Conservation (phyloP, 2,329 filamentous ascomycete genomes). For the Phialocephala subalpina region DNA sequence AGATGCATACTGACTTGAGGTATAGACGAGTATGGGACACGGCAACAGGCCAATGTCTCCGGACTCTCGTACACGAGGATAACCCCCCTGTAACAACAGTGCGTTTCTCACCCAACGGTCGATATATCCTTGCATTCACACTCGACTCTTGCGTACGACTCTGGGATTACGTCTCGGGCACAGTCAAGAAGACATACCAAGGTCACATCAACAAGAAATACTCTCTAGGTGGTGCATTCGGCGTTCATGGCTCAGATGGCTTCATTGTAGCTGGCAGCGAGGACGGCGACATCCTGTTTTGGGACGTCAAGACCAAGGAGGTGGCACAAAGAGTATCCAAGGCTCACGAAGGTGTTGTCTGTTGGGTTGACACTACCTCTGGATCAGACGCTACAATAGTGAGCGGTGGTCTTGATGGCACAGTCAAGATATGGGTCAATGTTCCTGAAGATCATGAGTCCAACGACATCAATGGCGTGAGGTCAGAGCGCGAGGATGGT, state of each 20-base stretch:
- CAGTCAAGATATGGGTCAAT: slow-evolving; percentile 68
- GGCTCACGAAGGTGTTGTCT: slow-evolving; percentile 65
- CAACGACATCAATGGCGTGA: slow-evolving; percentile 27
- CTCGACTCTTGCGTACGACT: slow-evolving; percentile 89
- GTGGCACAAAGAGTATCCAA: slow-evolving; percentile 71
- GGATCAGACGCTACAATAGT: slow-evolving; percentile 59
- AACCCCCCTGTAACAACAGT: slow-evolving; percentile 90
- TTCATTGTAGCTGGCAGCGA: slow-evolving; percentile 89
- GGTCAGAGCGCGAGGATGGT: slow-evolving; percentile 26
- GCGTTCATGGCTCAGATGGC: slow-evolving; percentile 61
- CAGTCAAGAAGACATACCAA: slow-evolving; percentile 96
- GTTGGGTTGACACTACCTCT: slow-evolving; percentile 71
- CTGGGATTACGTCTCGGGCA: slow-evolving; percentile 94
- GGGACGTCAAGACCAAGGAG: slow-evolving; percentile 89
- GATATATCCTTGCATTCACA: slow-evolving; percentile 90
- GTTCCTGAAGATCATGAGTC: slow-evolving; percentile 37
- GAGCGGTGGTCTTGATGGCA: slow-evolving; percentile 69
- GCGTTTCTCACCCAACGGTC: slow-evolving; percentile 92
- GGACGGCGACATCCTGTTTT: slow-evolving; percentile 84
- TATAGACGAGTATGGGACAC: slow-evolving; percentile 91
- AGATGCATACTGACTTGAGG: slow-evolving; percentile 14
- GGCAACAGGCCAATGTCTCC: slow-evolving; percentile 90
- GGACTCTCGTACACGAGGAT: slow-evolving; percentile 95
- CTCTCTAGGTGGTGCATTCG: slow-evolving; percentile 87
- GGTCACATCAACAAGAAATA: slow-evolving; percentile 87